These are phyloP conservation scores for Tilletia setariae DNA, from an alignment of 1,284 basidiomycete species.

Conservation along the genomic window DNA sequence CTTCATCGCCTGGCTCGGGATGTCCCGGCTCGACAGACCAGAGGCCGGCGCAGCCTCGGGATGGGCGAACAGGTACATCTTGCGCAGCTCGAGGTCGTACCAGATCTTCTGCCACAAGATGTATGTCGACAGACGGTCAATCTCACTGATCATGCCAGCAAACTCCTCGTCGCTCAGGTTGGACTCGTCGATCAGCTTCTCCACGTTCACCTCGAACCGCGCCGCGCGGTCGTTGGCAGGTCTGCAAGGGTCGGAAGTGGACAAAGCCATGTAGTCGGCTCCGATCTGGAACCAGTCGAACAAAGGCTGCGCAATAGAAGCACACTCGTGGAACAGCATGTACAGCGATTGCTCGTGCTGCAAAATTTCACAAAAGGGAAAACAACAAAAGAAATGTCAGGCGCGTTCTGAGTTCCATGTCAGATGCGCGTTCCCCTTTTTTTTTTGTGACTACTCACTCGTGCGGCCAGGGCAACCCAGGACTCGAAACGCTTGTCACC, in stretches of 20 bases:
- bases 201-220: conserved; percentile 21
- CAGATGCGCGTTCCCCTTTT: neutral
- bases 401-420: neutral
- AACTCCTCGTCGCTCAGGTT: conserved; percentile 44
- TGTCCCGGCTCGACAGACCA: conserved; percentile 33
- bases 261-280: conserved; percentile 22
- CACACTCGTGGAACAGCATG: conserved; percentile 23
- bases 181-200: conserved; percentile 37
- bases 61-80: conserved; percentile 42
- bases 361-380: neutral
- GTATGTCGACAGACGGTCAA: conserved; percentile 37
- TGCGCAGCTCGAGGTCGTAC: conserved; percentile 48
- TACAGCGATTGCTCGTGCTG: conserved; percentile 23
- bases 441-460: neutral
- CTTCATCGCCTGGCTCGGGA: conserved; percentile 31
- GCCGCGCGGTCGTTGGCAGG: conserved; percentile 11
- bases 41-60: conserved; percentile 31
- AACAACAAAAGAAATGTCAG: neutral
- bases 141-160: conserved; percentile 39
- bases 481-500: conserved; percentile 11
- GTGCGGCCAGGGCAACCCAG: conserved; percentile 23
- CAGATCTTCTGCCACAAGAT: conserved; percentile 50
- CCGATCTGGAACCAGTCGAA: conserved; percentile 24
- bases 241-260: conserved; percentile 20
- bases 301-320: conserved; percentile 18